Conservation (phyloP, 192 early-diverging fungal genomes). For the Linnemannia hyalina region DNA sequence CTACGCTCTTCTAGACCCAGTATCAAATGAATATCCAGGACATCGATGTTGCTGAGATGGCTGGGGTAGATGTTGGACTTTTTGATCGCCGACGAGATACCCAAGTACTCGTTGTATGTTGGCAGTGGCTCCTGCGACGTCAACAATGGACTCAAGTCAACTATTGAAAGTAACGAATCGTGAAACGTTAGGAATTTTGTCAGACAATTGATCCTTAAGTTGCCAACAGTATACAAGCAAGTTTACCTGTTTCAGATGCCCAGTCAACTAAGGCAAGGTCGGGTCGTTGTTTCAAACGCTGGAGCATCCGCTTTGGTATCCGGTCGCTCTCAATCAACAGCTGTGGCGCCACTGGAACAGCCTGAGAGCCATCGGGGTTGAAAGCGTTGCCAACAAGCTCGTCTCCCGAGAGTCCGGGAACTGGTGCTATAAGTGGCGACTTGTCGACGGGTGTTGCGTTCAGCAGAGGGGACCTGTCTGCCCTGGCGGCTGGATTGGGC, state of each 20-base stretch:
- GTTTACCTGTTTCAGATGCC: slow-evolving; percentile 39
- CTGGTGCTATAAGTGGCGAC: slow-evolving; percentile 10
- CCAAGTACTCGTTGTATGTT: slow-evolving; percentile 46
- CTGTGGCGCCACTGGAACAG: neutral
- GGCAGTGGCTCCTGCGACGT: slow-evolving; percentile 20
- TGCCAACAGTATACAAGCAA: neutral
- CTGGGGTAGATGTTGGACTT: slow-evolving; percentile 13
- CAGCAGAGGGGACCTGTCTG: slow-evolving; percentile 33
- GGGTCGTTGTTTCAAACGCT: slow-evolving; percentile 27
- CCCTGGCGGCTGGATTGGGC: neutral
- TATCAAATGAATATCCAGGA: slow-evolving; percentile 35
- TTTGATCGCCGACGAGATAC: slow-evolving; percentile 35
- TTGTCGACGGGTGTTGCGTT: slow-evolving; percentile 14
- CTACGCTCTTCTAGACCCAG: slow-evolving; percentile 19
- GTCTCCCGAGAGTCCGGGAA: slow-evolving; percentile 7
- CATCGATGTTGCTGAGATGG: slow-evolving; percentile 35
- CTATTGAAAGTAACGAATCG: slow-evolving; percentile 5
- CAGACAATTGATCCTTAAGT: neutral
- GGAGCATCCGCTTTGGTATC: slow-evolving; percentile 42
- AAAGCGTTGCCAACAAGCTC: neutral
- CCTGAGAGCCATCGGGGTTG: neutral
- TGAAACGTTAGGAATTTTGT: neutral
- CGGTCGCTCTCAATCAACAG: slow-evolving; percentile 43
- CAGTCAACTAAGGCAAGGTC: slow-evolving; percentile 40
- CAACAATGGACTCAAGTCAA: slow-evolving; percentile 45